Evolutionary conservation across 805 yeast genomes (phyloP), one percentile per base, ranked within the genome.

Genomic region (Candida broadrunensis): DNA sequence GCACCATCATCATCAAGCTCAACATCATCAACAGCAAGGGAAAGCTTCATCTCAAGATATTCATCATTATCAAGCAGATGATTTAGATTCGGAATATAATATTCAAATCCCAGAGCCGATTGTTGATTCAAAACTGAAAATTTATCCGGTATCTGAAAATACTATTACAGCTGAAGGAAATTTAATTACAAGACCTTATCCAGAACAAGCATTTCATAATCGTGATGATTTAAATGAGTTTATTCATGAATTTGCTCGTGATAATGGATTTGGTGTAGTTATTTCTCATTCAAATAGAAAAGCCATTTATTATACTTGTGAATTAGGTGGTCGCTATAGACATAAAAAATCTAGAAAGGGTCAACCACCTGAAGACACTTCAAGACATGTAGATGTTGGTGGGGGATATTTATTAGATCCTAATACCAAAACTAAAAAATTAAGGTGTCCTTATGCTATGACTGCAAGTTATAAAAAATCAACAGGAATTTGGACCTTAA

Each of bases 251-350:
- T 77, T 76, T 61, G 80, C 80, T 16, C 63, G 77, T 35, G 78
- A 73, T 50, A 75, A 77, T 50, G 80, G 78, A 37, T 77, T 77
- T 59, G 81, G 81, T 4, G 77, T 77, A 35, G 81, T 78, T 16
- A 77, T 77, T 54, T 79, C 81, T 20, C 81, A 77, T 57, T 75
- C 80, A 26, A 77, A 77, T 55, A 70, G 67, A 45, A 77, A 77
- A 54, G 81, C 81, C 26, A 77, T 77, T 44, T 77, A 77, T 55
- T 77, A 75, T 55, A 77, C 81, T 8, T 77, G 82, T 54, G 81
- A 77, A 54, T 59, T 77, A 34, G 82, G 82, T 34, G 82, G 82
- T 18, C 62, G 73, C 19, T 77, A 77, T 51, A 62, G 82, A 42
- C 78, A 75, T 49, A 76, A 76, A 52, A 71, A 73, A 43, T 55